These are phyloP conservation scores for Tuber calosporum DNA, from an alignment of 495 filamentous ascomycete species.

Conservation along the genomic window DNA sequence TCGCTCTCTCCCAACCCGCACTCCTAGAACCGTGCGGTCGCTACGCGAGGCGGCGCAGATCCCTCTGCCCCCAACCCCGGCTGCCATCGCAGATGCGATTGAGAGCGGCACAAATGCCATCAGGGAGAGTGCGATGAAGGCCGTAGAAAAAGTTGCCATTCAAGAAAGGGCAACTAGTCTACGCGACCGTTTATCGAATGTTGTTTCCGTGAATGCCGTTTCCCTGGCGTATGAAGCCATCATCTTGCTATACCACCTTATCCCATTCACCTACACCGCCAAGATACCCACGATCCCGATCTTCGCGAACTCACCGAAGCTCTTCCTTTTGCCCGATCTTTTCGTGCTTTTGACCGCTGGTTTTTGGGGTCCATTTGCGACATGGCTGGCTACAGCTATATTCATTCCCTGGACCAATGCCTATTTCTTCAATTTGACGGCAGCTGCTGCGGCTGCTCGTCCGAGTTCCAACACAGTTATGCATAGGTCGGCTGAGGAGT, in stretches of 20 bases:
- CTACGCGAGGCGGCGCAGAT: slow-evolving; percentile 48
- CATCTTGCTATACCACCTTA: slow-evolving; percentile 54
- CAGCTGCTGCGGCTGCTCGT: slow-evolving; percentile 41
- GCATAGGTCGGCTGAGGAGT: slow-evolving; percentile 40
- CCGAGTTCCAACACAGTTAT: slow-evolving; percentile 24
- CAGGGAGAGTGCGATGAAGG: slow-evolving; percentile 49
- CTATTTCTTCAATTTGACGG: slow-evolving; percentile 81
- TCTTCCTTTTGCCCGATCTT: slow-evolving; percentile 68
- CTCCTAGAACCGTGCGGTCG: slow-evolving; percentile 52
- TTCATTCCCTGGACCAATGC: slow-evolving; percentile 61
- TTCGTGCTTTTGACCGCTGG: slow-evolving; percentile 65
- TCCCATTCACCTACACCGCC: slow-evolving; percentile 63
- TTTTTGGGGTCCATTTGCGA: slow-evolving; percentile 75
- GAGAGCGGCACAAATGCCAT: slow-evolving; percentile 64
- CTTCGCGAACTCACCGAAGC: slow-evolving; percentile 47
- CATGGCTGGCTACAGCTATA: slow-evolving; percentile 70
- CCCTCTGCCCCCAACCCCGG: slow-evolving; percentile 73
- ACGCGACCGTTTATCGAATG: slow-evolving; percentile 61
- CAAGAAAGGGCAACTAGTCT: slow-evolving; percentile 52
- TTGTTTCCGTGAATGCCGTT: slow-evolving; percentile 58
- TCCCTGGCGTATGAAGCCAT: slow-evolving; percentile 59
- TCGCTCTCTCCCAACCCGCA: slow-evolving; percentile 47
- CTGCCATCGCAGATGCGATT: slow-evolving; percentile 72
- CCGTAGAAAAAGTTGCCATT: slow-evolving; percentile 50
- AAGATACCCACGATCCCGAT: slow-evolving; percentile 56